phyloP scores from a whole-genome alignment of 495 filamentous ascomycete species.

The Platismatia glauca region DNA sequence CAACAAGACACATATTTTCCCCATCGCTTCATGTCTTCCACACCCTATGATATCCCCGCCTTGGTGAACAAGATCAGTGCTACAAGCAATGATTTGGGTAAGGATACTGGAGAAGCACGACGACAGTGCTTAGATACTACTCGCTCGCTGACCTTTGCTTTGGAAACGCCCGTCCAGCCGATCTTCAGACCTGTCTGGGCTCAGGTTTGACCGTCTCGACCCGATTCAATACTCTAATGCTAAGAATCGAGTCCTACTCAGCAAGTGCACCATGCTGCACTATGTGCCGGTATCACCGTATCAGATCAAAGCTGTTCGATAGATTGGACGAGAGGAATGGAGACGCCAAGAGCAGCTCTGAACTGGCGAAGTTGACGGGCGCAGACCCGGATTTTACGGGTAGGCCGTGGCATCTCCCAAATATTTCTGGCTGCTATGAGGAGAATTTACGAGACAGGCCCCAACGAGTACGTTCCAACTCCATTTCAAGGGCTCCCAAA shows the following conservation, averaged over 20 bases:
- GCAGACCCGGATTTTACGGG: not conserved
- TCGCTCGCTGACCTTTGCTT: conserved; percentile 1
- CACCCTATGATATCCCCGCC: conserved; percentile 4
- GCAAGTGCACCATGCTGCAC: conserved; percentile 9
- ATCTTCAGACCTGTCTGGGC: not conserved
- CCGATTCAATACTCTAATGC: not conserved
- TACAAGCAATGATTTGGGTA: not conserved
- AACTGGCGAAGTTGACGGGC: not conserved
- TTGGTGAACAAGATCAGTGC: not conserved
- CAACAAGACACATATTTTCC: not conserved
- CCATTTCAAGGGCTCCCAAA: conserved; percentile 31
- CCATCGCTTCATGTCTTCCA: not conserved
- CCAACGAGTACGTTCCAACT: conserved; percentile 31
- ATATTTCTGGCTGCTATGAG: conserved; percentile 31
- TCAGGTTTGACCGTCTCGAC: not conserved
- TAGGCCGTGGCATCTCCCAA: not conserved
- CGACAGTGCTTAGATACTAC: conserved; percentile 4
- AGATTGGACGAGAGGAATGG: conserved; percentile 16
- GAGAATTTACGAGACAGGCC: conserved; percentile 29
- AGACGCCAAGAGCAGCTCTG: not conserved
- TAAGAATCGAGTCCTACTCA: not conserved
- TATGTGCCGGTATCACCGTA: not conserved
- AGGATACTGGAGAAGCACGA: not conserved
- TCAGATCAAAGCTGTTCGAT: conserved; percentile 6
- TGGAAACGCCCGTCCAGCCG: conserved; percentile 1